Percentiles rank a stretch among this genome's conserved stretches.
Evolutionary conservation across 495 filamentous ascomycete genomes (phyloP).

Genomic region (Platismatia glauca): DNA sequence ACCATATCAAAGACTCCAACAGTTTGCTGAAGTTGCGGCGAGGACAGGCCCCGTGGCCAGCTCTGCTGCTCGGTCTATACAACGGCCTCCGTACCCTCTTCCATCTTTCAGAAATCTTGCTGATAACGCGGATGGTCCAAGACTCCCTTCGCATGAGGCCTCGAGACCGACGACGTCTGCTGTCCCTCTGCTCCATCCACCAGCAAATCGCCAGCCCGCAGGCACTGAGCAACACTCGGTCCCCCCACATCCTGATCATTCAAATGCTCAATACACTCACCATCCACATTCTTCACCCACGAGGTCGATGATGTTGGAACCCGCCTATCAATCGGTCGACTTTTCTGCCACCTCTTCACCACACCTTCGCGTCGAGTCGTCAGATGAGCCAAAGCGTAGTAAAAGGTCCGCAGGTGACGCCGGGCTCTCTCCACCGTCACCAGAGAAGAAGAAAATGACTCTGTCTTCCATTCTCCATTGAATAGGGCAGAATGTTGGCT

Average conservation of each 20-base stretch:
- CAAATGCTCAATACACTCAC: background rate
- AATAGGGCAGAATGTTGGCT: background rate
- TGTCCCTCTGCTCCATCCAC: background rate
- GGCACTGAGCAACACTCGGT: background rate
- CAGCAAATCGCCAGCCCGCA: background rate
- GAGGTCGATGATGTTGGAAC: background rate
- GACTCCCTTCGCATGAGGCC: background rate
- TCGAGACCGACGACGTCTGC: background rate
- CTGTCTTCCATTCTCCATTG: conserved; percentile 8
- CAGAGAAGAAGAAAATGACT: conserved; percentile 13
- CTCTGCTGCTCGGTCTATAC: background rate
- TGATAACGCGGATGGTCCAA: background rate
- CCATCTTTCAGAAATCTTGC: conserved; percentile 13
- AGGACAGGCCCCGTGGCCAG: background rate
- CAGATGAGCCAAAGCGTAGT: background rate
- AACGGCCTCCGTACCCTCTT: conserved; percentile 12
- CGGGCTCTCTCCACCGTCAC: background rate
- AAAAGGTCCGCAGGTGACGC: conserved; percentile 10
- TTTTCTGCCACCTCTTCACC: background rate
- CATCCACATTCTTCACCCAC: background rate
- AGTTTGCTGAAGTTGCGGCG: conserved; percentile 18
- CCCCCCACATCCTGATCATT: background rate
- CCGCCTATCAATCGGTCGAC: background rate
- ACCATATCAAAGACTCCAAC: conserved; percentile 17
- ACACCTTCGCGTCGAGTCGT: background rate